Evolutionary conservation across 345 rosid genomes (phyloP).

Genomic region (Brassica rapa): DNA sequence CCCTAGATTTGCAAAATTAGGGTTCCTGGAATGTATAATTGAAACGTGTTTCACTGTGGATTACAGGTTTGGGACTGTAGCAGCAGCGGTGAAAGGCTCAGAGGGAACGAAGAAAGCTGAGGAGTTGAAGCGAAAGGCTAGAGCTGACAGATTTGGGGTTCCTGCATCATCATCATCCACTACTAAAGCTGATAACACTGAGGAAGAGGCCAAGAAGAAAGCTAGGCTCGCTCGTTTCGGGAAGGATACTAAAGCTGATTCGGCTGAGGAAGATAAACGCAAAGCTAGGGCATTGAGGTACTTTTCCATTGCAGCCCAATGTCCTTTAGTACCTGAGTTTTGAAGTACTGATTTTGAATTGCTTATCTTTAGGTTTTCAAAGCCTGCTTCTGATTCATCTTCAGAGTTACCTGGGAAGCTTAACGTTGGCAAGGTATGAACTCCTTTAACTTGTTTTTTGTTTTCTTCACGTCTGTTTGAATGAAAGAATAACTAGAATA

Average conservation of each 20-base stretch:
- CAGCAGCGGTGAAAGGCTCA: slow-evolving; percentile 37
- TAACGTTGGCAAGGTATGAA: slow-evolving; percentile 48
- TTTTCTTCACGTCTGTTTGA: neutral
- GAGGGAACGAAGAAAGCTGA: slow-evolving; percentile 62
- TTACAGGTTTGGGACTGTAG: slow-evolving; percentile 73
- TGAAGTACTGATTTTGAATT: neutral
- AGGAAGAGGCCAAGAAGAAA: slow-evolving; percentile 80
- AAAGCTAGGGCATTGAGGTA: slow-evolving; percentile 86
- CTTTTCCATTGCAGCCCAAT: neutral
- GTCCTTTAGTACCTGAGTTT: neutral
- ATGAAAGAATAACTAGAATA: neutral
- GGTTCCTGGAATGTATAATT: slow-evolving; percentile 23
- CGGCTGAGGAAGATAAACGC: slow-evolving; percentile 73
- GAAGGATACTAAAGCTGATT: slow-evolving; percentile 48
- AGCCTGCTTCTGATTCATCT: slow-evolving; percentile 49
- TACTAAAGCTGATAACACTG: slow-evolving; percentile 35
- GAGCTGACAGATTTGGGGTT: slow-evolving; percentile 94
- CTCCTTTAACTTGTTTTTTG: neutral
- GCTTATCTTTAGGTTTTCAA: slow-evolving; percentile 56
- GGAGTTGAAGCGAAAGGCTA: slow-evolving; percentile 83
- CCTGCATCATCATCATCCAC: slow-evolving; percentile 50
- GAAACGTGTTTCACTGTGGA: slow-evolving; percentile 6
- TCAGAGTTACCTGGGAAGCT: slow-evolving; percentile 57
- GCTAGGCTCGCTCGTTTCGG: slow-evolving; percentile 82
- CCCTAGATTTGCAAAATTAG: slow-evolving; percentile 21